phyloP scores from a whole-genome alignment of 768 basidiomycete species.

The Pulveroboletus ravenelii region DNA sequence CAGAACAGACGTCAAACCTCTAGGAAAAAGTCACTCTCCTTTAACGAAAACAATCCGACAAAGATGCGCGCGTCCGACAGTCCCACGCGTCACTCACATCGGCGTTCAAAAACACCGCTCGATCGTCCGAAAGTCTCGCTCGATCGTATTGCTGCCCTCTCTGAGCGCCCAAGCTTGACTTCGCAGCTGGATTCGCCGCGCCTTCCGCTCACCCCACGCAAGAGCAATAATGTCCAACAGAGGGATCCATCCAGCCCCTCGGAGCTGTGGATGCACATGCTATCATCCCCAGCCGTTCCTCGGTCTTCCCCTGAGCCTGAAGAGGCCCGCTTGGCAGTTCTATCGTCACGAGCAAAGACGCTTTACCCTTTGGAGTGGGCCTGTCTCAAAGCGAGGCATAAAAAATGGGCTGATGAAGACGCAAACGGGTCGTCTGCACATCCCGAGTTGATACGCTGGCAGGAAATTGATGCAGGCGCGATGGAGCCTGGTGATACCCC shows the following conservation, averaged over 20 bases:
- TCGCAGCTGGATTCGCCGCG: conserved; percentile 5
- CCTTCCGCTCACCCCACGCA: conserved; percentile 28
- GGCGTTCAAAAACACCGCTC: conserved; percentile 11
- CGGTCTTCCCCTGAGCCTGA: conserved; percentile 20
- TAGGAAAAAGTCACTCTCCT: conserved; percentile 18
- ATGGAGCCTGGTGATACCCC: conserved; percentile 3
- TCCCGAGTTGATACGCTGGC: conserved; percentile 5
- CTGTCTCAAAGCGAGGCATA: conserved; percentile 47
- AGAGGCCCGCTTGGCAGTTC: conserved; percentile 21
- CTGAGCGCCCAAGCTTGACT: conserved; percentile 25
- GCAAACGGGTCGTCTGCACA: conserved; percentile 6
- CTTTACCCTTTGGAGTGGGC: conserved; percentile 70
- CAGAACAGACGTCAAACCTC: conserved; percentile 70
- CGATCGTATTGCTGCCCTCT: conserved; percentile 27
- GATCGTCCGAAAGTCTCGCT: conserved; percentile 29
- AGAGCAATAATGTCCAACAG: conserved; percentile 10
- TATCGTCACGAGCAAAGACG: conserved; percentile 34
- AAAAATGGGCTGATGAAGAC: conserved; percentile 22
- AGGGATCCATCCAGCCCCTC: conserved; percentile 9
- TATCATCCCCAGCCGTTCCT: conserved; percentile 24
- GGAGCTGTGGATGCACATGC: conserved; percentile 29
- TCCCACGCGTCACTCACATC: conserved; percentile 5
- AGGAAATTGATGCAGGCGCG: conserved; percentile 9
- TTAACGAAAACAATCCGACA: conserved; percentile 22
- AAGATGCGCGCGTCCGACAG: conserved; percentile 3